Conservation (phyloP, 73 alveolate genomes). For the Paramecium pentaurelia region DNA sequence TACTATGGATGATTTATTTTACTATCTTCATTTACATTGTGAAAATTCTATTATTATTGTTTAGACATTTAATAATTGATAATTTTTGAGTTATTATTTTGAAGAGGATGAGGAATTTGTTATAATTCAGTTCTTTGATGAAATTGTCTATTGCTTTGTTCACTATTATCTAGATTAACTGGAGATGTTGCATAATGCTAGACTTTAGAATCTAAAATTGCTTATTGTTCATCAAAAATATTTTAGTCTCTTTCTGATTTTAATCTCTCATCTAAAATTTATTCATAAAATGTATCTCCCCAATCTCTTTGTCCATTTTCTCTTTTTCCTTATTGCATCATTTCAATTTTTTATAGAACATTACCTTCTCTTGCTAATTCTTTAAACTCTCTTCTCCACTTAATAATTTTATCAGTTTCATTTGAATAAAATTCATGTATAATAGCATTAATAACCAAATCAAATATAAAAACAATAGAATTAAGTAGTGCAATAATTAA, state of each 20-base stretch:
- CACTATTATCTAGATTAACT: not conserved
- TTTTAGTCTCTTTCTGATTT: not conserved
- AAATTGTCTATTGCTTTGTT: not conserved
- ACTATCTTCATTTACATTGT: not conserved
- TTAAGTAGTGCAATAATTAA: not conserved
- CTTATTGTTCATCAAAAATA: not conserved
- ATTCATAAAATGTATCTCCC: conserved; percentile 41
- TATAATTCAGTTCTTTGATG: not conserved
- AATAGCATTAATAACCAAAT: conserved; percentile 19
- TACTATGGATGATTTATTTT: not conserved
- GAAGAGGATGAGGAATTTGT: not conserved
- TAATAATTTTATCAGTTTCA: not conserved
- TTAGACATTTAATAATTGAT: not conserved
- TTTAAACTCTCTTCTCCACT: conserved; percentile 12
- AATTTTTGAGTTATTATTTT: not conserved
- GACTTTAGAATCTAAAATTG: not conserved
- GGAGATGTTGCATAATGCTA: not conserved
- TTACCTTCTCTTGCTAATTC: not conserved
- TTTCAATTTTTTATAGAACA: not conserved
- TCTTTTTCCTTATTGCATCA: not conserved
- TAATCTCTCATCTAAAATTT: not conserved
- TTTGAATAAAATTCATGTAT: not conserved
- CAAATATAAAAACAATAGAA: conserved; percentile 39
- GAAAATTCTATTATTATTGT: not conserved
- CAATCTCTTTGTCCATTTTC: conserved; percentile 30